phyloP scores from a whole-genome alignment of 106 monocot genomes.

The Gastrodia elata region DNA sequence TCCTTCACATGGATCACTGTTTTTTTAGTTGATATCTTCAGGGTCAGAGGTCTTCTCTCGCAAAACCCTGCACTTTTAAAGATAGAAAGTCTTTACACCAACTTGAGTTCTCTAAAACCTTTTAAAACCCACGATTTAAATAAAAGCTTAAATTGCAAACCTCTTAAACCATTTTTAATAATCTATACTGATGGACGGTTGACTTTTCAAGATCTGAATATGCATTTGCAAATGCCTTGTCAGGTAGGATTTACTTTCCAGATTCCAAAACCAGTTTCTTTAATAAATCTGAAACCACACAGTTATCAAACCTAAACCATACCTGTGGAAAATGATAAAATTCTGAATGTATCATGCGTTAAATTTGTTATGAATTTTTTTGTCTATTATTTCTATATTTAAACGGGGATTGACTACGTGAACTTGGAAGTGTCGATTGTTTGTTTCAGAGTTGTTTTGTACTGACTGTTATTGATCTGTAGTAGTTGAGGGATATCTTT shows the following conservation, averaged over 20 bases:
- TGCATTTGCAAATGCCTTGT: background rate
- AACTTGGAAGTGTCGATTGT: background rate
- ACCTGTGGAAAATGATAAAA: background rate
- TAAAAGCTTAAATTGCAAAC: background rate
- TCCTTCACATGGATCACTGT: background rate
- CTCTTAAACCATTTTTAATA: background rate
- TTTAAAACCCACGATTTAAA: background rate
- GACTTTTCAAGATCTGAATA: background rate
- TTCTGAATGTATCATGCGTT: background rate
- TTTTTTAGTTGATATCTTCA: background rate
- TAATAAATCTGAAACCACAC: background rate
- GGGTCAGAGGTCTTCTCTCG: background rate
- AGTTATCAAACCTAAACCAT: constrained; percentile 1
- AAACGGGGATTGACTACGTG: background rate
- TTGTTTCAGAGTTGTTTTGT: background rate
- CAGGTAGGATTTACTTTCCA: background rate
- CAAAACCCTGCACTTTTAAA: background rate
- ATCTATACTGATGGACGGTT: background rate
- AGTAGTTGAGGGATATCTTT: background rate
- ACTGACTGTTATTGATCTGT: background rate
- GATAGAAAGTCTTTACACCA: background rate
- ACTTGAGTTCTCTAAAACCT: background rate
- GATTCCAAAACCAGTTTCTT: background rate
- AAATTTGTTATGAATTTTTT: background rate
- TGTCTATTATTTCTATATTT: background rate